Percentiles rank a stretch among this genome's conserved stretches.
Evolutionary conservation across 1,139 yeast genomes (phyloP).

Genomic region (Candida sanyaensis): DNA sequence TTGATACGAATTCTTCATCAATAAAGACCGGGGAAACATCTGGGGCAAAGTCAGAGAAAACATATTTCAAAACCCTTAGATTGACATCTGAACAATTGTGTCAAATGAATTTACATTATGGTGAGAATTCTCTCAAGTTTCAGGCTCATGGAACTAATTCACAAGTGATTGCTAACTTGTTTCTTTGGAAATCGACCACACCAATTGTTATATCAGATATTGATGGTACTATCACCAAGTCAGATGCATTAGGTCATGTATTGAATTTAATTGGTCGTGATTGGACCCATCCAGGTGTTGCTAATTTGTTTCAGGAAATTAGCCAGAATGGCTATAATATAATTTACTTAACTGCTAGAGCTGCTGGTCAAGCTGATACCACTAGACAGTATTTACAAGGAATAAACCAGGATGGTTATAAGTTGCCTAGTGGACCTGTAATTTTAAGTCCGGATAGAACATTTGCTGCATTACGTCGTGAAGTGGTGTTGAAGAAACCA

Average conservation of each 20-base stretch:
- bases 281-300: constrained; percentile 98
- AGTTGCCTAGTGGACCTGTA: constrained; percentile 90
- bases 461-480: constrained; percentile 90
- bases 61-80: constrained; percentile 83
- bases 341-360: constrained; percentile 89
- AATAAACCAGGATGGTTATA: constrained; percentile 67
- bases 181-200: constrained; percentile 78
- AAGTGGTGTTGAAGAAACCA: constrained; percentile 91
- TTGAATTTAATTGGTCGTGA: constrained; percentile 92
- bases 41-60: constrained; percentile 24
- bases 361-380: constrained; percentile 94
- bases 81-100: constrained; percentile 88
- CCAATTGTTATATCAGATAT: constrained; percentile 97
- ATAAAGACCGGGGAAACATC: constrained; percentile 14
- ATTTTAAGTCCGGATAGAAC: constrained; percentile 95
- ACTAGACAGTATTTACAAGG: constrained; percentile 84
- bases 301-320: constrained; percentile 85
- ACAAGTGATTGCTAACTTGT: constrained; percentile 69
- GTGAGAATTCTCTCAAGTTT: constrained; percentile 77
- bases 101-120: constrained; percentile 70
- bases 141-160: constrained; percentile 84
- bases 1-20: neutral
- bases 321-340: constrained; percentile 86
- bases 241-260: constrained; percentile 97
- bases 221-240: constrained; percentile 97